Evolutionary conservation across 495 filamentous ascomycete species (phyloP).

Genomic region (Recurvomyces mirabilis): DNA sequence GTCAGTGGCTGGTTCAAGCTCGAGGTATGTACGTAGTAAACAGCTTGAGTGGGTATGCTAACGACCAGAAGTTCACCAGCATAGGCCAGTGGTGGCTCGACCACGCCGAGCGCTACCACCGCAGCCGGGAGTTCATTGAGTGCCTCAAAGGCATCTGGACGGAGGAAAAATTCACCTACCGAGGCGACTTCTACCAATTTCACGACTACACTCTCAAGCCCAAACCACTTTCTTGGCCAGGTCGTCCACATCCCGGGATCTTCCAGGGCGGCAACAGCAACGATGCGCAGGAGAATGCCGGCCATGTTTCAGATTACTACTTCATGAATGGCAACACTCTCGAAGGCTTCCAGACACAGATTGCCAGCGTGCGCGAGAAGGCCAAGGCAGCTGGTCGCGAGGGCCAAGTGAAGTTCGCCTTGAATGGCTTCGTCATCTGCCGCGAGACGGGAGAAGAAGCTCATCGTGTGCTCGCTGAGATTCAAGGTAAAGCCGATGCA

Average conservation of each 20-base stretch:
- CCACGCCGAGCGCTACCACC: conserved; percentile 39
- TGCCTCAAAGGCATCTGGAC: conserved; percentile 41
- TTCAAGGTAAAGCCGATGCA: conserved; percentile 39
- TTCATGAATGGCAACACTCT: conserved; percentile 43
- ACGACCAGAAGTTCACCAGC: conserved; percentile 36
- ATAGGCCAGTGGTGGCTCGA: conserved; percentile 44
- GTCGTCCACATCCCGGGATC: conserved; percentile 35
- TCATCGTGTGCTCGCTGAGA: conserved; percentile 34
- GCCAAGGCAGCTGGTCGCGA: conserved; percentile 31
- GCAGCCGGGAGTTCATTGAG: conserved; percentile 37
- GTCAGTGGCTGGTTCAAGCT: conserved; percentile 42
- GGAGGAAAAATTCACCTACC: conserved; percentile 35
- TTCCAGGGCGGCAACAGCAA: conserved; percentile 41
- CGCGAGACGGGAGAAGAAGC: conserved; percentile 41
- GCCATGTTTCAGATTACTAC: conserved; percentile 37
- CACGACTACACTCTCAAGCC: conserved; percentile 38
- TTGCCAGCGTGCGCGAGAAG: conserved; percentile 34
- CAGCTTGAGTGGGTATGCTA: too few species aligned
- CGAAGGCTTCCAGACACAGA: conserved; percentile 38
- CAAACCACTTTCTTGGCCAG: conserved; percentile 31
- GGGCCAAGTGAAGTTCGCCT: conserved; percentile 34
- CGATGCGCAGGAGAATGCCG: conserved; percentile 36
- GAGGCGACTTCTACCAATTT: conserved; percentile 40
- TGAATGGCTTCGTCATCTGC: conserved; percentile 40
- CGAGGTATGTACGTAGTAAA: conserved; percentile 25